phyloP scores from a whole-genome alignment of 208 protist genomes.

The Acanthamoeba sp. region DNA sequence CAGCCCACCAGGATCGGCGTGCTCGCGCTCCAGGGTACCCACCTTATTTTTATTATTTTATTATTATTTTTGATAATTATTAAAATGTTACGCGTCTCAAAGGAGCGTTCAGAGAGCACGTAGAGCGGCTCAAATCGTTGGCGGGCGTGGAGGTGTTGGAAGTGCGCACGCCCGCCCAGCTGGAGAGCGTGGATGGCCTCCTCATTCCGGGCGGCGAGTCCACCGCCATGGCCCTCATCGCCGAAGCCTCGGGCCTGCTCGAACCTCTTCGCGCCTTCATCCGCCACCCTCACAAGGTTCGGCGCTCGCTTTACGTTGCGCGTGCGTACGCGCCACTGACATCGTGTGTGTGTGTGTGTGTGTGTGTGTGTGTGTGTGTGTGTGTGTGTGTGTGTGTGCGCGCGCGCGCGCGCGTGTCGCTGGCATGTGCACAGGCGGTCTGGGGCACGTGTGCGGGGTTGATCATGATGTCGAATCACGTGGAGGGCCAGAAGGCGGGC shows the following conservation, averaged over 20 bases:
- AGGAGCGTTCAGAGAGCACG: conserved; percentile 79
- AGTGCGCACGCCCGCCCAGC: conserved; percentile 63
- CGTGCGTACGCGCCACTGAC: not conserved
- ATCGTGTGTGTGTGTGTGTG: no score
- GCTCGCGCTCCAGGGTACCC: conserved; percentile 78
- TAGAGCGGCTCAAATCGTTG: conserved; percentile 66
- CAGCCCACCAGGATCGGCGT: conserved; percentile 71
- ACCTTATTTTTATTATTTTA: not conserved
- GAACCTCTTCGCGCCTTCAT: conserved; percentile 77
- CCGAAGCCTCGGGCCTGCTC: conserved; percentile 67
- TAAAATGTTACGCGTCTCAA: not conserved
- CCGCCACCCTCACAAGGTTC: conserved; percentile 21
- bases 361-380: not conserved
- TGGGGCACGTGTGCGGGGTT: conserved; percentile 82
- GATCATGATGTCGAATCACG: conserved; percentile 80
- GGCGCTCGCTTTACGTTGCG: not conserved
- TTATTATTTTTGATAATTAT: not conserved
- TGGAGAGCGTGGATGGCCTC: conserved; percentile 77
- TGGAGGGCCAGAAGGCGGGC: conserved; percentile 80
- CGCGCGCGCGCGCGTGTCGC: no score
- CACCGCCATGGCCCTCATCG: conserved; percentile 81
- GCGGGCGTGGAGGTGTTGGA: conserved; percentile 25
- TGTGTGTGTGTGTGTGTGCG: no score
- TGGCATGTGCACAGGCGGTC: conserved; percentile 62
- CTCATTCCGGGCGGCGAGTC: conserved; percentile 82